phyloP scores from a whole-genome alignment of 2,329 filamentous ascomycete species.

The Cladophialophora bantiana region DNA sequence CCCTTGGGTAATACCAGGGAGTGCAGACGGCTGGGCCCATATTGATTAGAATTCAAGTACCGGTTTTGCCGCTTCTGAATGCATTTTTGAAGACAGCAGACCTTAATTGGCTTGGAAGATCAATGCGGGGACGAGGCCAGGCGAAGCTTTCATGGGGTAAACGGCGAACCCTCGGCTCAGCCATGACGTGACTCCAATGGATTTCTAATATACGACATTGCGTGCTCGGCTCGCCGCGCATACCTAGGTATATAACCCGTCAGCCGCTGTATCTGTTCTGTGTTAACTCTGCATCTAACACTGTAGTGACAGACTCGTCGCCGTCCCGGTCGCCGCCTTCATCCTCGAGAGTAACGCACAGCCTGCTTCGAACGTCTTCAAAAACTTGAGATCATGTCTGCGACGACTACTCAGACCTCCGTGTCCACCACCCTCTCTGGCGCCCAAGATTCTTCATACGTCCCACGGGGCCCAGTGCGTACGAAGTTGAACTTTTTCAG shows the following conservation, averaged over 20 bases:
- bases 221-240: conserved; percentile 27
- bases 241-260: conserved; percentile 12
- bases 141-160: conserved; percentile 19
- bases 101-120: conserved; percentile 1
- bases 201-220: conserved; percentile 37
- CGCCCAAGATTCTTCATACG: conserved; percentile 44
- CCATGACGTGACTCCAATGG: conserved; percentile 25
- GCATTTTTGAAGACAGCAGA: not conserved
- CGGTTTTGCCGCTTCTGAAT: not conserved
- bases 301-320: not conserved
- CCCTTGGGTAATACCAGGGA: not conserved
- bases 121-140: conserved; percentile 6
- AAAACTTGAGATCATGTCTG: conserved; percentile 36
- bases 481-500: conserved; percentile 71
- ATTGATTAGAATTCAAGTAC: conserved; percentile 15
- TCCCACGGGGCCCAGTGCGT: conserved; percentile 67
- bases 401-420: conserved; percentile 41
- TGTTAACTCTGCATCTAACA: not conserved
- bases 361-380: not conserved
- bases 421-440: conserved; percentile 43
- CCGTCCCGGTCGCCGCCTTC: not conserved
- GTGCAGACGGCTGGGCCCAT: not conserved
- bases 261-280: not conserved
- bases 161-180: conserved; percentile 29
- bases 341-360: not conserved